A percentile compares a stretch with the other conserved stretches of the same genome.
These are phyloP conservation scores for Apiotrichum laibachii DNA, from an alignment of 1,284 basidiomycete species.

Conservation along the genomic window DNA sequence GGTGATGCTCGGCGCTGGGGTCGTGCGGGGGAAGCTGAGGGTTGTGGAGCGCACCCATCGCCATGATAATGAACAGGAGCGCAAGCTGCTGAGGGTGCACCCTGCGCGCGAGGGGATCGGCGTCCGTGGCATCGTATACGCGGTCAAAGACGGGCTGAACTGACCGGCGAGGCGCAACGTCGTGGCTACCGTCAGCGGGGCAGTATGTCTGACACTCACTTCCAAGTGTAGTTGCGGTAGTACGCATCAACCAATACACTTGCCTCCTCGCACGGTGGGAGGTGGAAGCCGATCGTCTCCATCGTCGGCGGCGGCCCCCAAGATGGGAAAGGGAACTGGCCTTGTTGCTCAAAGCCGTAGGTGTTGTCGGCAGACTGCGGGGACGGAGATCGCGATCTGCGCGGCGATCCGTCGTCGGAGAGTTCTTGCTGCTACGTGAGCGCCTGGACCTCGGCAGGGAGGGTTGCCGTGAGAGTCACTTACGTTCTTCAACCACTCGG, in stretches of 20 bases:
- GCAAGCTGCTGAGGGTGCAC: constrained; percentile 25
- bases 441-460: background rate
- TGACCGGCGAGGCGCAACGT: constrained; percentile 28
- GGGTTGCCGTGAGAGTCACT: background rate
- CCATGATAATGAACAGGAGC: constrained; percentile 38
- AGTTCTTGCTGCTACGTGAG: constrained; percentile 15
- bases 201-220: constrained; percentile 24
- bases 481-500: constrained; percentile 42
- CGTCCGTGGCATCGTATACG: constrained; percentile 13
- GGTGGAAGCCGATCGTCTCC: constrained; percentile 20
- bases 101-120: background rate
- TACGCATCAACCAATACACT: constrained; percentile 32
- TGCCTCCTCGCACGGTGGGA: constrained; percentile 33
- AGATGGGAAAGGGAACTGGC: constrained; percentile 16
- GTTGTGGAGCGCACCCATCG: constrained; percentile 41
- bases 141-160: constrained; percentile 32
- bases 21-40: constrained; percentile 41
- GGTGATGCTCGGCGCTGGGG: constrained; percentile 34
- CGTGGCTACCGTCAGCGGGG: constrained; percentile 26
- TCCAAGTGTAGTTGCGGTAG: constrained; percentile 36
- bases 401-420: constrained; percentile 1
- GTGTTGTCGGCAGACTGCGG: background rate
- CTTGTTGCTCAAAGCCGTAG: constrained; percentile 4
- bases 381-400: background rate
- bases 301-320: constrained; percentile 19